phyloP scores from a whole-genome alignment of 176 grass and related monocot genomes.

The Hordeum marinum region DNA sequence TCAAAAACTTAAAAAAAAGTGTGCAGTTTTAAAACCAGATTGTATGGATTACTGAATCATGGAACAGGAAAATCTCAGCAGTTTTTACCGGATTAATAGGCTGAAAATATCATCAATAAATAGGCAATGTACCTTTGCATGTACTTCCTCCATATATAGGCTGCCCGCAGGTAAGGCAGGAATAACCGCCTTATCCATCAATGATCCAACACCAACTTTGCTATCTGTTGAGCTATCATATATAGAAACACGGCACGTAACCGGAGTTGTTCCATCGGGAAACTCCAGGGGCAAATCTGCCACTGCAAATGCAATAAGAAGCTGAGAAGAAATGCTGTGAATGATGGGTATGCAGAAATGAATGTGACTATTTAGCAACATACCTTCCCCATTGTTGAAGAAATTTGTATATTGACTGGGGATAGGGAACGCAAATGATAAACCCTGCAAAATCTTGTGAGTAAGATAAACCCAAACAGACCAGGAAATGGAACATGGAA shows the following conservation, averaged over 20 bases:
- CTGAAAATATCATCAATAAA: conserved; percentile 8
- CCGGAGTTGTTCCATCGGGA: conserved; percentile 94
- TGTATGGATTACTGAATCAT: neutral
- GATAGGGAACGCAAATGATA: conserved; percentile 94
- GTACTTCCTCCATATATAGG: conserved; percentile 98
- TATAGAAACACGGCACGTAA: conserved; percentile 84
- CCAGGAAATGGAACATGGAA: conserved; percentile 9
- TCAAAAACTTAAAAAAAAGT: neutral
- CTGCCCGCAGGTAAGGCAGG: conserved; percentile 76
- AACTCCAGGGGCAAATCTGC: conserved; percentile 90
- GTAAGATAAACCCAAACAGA: conserved; percentile 25
- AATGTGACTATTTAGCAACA: conserved; percentile 8
- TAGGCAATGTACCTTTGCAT: conserved; percentile 57
- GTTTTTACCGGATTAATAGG: neutral
- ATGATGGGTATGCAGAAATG: neutral
- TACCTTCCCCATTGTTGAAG: conserved; percentile 92
- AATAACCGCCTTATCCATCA: conserved; percentile 81
- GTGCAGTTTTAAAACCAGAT: neutral
- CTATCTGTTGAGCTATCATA: conserved; percentile 80
- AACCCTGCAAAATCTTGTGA: conserved; percentile 48
- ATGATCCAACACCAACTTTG: conserved; percentile 87
- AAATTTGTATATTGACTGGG: conserved; percentile 74
- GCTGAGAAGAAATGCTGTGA: conserved; percentile 4
- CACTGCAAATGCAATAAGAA: conserved; percentile 51
- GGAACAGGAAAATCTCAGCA: neutral